Evolutionary conservation across 768 basidiomycete genomes (phyloP).

Genomic region (Naganishia onofrii): DNA sequence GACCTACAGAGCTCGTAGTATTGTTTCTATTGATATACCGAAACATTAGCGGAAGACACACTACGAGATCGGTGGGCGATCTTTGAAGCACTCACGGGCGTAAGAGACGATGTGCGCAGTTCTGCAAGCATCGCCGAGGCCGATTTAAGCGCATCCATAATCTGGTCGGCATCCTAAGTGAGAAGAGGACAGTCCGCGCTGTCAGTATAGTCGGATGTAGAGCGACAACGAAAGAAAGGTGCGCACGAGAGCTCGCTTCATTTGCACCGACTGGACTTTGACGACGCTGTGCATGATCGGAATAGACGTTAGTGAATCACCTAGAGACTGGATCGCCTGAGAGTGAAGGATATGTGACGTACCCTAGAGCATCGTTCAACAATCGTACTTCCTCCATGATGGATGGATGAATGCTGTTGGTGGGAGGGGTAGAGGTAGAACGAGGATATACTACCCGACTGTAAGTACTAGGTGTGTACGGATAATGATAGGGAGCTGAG

Average conservation of each 20-base stretch:
- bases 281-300: conserved; percentile 35
- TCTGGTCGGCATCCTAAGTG: conserved; percentile 94
- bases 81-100: conserved; percentile 47
- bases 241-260: conserved; percentile 86
- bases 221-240: conserved; percentile 17
- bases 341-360: not conserved
- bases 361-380: conserved; percentile 47
- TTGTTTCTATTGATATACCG: conserved; percentile 67
- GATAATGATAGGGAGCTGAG: too few species aligned
- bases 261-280: conserved; percentile 73
- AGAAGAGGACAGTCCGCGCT: too few species aligned
- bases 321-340: too few species aligned
- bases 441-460: too few species aligned
- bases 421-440: too few species aligned
- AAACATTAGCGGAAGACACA: not conserved
- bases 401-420: not conserved
- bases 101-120: conserved; percentile 84
- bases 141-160: conserved; percentile 97
- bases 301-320: too few species aligned
- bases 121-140: conserved; percentile 97
- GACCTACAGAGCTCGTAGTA: conserved; percentile 93
- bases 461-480: not conserved
- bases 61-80: not conserved
- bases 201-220: too few species aligned
- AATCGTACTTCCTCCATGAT: conserved; percentile 50